Evolutionary conservation across 495 filamentous ascomycete species (phyloP), one percentile per base, ranked within the genome.

Genomic region (Penicillium bialowiezense): DNA sequence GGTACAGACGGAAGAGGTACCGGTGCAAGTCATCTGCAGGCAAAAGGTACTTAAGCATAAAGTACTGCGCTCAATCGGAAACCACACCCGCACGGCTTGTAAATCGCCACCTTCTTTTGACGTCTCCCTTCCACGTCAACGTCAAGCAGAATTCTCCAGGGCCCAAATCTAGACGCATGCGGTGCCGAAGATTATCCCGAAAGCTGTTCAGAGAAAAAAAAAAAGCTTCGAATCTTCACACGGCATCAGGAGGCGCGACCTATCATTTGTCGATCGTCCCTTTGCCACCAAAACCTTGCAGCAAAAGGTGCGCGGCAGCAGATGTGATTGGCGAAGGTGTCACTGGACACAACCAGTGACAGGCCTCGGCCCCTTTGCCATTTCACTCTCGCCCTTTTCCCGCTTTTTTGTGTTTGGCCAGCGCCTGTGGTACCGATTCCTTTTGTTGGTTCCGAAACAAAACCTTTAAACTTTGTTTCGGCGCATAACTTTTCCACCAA

Each of bases 331-430:
- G 44, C 18, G 19, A n/a, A 24, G 1, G n/a, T 19, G 14, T 46
- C 50, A 45, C 46, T 52, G 54, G 49, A 26, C n/a, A 33, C 32
- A 48, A 37, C 58, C 59, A 62, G 55, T 58, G 52, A 62, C 44
- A 28, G 23, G 21, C 12, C n/a, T 14, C 18, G 26, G 10, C 32
- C 9, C 24, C 20, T 31, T 21, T 12, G n/a, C 20, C 12, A 10
- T 34, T 21, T 33, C 18, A 2, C 12, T 23, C 33, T 8, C 20
- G 6, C 18, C 15, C 19, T 5, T 19, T 42, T 20, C 7, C 36
- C 19, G 19, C 36, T 26, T 12, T 5, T 32, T 32, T 32, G 3
- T 32, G 7, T 3, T 12, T 32, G 12, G 3, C 10, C 10, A 7
- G 5, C 29, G 12, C 29, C 29, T 32, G 12, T 5, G n/a, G 34